Base-by-base conservation (phyloP, 192 early-diverging fungal species). In the Backusella tuberculispora region DNA sequence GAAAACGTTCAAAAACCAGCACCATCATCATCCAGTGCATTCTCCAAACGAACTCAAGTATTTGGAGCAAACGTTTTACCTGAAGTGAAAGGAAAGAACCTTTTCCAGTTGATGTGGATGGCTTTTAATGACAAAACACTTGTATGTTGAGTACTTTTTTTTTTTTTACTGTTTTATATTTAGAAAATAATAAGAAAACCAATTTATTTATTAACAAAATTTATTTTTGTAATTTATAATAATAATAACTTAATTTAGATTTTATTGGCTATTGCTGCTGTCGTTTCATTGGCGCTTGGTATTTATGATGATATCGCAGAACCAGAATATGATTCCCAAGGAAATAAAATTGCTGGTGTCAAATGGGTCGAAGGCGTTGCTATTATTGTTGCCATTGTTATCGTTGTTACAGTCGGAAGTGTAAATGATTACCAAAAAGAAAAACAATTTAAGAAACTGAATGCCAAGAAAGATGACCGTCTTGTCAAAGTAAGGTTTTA, bases 371-470 rank as follows among this genome's bases (percentile, higher is more conserved):
- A 95, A 73, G 94, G 95, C 26, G 92, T 93, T 38, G 93, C 93
- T 7, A 96, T 95, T 64, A 85, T 96, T 65, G 87, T 92, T 0
- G 93, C 94, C 21, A 88, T 95, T 46, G 46, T 91, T 8, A 89
- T 95, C n/a, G 93, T 95, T 7, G 88, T 94, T 12, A 71, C 90
- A 13, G 92, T 93, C 37, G 91, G 92, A 9, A 90, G 90, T 70
- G 77, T 94, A 69, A 96, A 96, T 70, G 93, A 96, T 81, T 95
- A 85, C 63, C 92, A 95, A 70, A 96, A 96, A 83, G 93, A 95
- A 78, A 85, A 86, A 50, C 94, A 96, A 83, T 96, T 96, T 83
- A 87, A 88, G n/a, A 89, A 88, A 70, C 79, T 96, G 14, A 94
- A 94, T 73, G 90, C 92, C 67, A 95, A 95, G 80, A 95, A 94